phyloP scores from a whole-genome alignment of 768 basidiomycete species.

The Pisolithus marmoratus region DNA sequence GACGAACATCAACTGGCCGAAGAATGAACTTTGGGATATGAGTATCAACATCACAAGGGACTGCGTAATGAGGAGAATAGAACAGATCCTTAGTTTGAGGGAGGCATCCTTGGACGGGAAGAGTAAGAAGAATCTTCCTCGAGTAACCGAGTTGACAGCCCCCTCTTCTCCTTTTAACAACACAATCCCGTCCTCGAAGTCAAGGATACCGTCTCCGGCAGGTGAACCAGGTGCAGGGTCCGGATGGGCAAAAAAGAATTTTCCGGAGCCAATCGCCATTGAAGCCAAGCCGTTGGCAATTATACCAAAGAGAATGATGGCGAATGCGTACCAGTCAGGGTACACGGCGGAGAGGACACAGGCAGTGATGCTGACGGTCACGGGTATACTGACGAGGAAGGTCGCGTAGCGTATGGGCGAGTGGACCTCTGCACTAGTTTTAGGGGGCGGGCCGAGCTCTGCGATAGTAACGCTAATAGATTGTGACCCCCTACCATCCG shows the following conservation, averaged over 20 bases:
- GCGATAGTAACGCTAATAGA: conserved; percentile 15
- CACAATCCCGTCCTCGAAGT: conserved; percentile 14
- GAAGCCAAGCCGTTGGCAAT: conserved; percentile 23
- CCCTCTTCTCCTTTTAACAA: conserved; percentile 25
- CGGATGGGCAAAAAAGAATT: conserved; percentile 11
- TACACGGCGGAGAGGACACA: conserved; percentile 19
- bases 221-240: conserved; percentile 15
- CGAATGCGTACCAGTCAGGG: conserved; percentile 26
- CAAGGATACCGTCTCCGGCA: conserved; percentile 22
- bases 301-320: conserved; percentile 27
- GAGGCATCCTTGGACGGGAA: conserved; percentile 3
- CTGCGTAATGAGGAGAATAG: conserved; percentile 23
- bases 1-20: conserved; percentile 33
- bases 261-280: conserved; percentile 21
- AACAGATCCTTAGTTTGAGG: conserved; percentile 16
- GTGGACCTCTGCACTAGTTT: neutral
- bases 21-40: conserved; percentile 25
- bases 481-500: conserved; percentile 10
- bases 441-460: conserved; percentile 3
- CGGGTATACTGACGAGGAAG: conserved; percentile 14
- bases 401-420: conserved; percentile 2
- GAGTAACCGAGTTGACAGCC: conserved; percentile 24
- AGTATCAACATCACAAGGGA: conserved; percentile 28
- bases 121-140: conserved; percentile 20
- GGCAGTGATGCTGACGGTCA: conserved; percentile 16